Conservation (phyloP, 345 rosid species). For the Euclidium syriacum region DNA sequence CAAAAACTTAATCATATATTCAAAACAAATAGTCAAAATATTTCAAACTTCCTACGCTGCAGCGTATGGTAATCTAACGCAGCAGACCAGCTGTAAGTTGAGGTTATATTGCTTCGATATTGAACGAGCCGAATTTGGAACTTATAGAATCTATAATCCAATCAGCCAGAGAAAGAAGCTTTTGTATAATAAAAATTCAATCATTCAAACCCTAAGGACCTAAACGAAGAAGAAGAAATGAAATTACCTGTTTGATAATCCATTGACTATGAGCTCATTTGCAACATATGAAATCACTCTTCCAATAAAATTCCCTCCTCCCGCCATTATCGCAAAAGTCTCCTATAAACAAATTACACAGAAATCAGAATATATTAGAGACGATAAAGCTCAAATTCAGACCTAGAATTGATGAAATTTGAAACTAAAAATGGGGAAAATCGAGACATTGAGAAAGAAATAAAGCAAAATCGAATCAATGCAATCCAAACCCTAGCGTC, state of each 20-base stretch:
- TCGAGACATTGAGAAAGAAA: too few species aligned
- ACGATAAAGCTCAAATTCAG: background rate
- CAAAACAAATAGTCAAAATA: background rate
- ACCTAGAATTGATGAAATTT: background rate
- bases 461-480: too few species aligned
- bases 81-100: constrained; percentile 39
- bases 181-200: background rate
- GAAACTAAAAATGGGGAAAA: background rate
- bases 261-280: constrained; percentile 74
- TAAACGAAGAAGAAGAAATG: background rate
- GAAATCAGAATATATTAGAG: background rate
- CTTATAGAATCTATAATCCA: constrained; percentile 23
- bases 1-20: background rate
- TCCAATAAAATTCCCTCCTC: constrained; percentile 81
- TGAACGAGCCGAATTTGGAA: constrained; percentile 49
- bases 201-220: too few species aligned
- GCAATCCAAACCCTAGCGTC: too few species aligned
- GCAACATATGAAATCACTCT: constrained; percentile 71
- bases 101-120: constrained; percentile 39
- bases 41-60: constrained; percentile 37
- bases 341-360: background rate
- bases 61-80: constrained; percentile 22
- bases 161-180: constrained; percentile 47
- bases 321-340: constrained; percentile 61
- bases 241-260: constrained; percentile 81